A percentile compares a stretch with the other conserved stretches of the same genome.
Evolutionary conservation across 2,329 filamentous ascomycete genomes (phyloP).

Genomic region (Sporothrix mexicana): DNA sequence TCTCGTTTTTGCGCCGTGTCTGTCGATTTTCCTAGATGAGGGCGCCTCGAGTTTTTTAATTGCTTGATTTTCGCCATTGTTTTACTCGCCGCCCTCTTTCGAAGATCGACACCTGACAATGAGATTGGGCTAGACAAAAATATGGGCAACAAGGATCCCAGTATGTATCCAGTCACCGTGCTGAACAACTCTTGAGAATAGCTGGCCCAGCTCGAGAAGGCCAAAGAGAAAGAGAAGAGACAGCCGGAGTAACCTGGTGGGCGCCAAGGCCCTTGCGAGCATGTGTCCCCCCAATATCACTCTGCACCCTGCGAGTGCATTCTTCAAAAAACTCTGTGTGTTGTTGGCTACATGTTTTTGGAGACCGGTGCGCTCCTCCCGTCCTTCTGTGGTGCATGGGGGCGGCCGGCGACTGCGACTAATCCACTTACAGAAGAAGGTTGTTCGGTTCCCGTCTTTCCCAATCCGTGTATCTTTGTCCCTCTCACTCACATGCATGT

Average conservation of each 20-base stretch:
- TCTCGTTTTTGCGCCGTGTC: conserved; percentile 9
- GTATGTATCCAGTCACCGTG: not conserved
- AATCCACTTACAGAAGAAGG: conserved; percentile 3
- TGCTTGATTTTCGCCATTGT: not conserved
- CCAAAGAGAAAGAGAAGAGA: not conserved
- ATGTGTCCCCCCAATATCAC: conserved; percentile 30
- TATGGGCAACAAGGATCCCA: not conserved
- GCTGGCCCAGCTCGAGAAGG: not conserved
- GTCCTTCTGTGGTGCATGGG: conserved; percentile 20
- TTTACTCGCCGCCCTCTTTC: not conserved
- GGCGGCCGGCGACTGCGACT: conserved; percentile 9
- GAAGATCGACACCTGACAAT: not conserved
- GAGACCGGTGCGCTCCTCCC: conserved; percentile 26
- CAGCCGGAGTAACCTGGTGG: not conserved
- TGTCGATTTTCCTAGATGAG: not conserved
- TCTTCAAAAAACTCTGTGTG: conserved; percentile 12
- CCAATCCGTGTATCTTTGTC: not conserved
- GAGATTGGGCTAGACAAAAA: not conserved
- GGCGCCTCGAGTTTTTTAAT: not conserved
- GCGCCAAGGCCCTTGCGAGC: conserved; percentile 28
- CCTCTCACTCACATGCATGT: conserved; percentile 2
- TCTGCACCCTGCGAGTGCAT: conserved; percentile 27
- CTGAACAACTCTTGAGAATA: not conserved
- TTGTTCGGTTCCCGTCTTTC: conserved; percentile 9
- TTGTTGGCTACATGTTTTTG: conserved; percentile 26